Conservation (phyloP, 2,329 filamentous ascomycete species). For the Coniochaeta sp. region DNA sequence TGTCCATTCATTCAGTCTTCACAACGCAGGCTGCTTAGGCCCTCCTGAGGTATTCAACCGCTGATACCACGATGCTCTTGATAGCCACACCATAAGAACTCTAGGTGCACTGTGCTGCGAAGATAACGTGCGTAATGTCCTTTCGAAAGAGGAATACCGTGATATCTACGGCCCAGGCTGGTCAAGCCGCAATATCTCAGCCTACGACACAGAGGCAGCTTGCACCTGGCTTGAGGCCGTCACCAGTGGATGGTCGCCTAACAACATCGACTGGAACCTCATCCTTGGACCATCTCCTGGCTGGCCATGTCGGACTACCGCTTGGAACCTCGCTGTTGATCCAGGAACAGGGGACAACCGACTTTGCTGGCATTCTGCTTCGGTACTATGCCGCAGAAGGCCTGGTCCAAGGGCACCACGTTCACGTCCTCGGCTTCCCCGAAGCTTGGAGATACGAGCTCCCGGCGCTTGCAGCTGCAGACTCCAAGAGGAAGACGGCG, state of each 20-base stretch:
- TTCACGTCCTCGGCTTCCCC: slow-evolving; percentile 76
- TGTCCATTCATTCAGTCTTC: neutral
- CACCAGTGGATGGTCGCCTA: slow-evolving; percentile 76
- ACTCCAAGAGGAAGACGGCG: slow-evolving; percentile 26
- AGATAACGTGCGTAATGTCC: slow-evolving; percentile 33
- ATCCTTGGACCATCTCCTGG: slow-evolving; percentile 77
- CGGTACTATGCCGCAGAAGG: slow-evolving; percentile 92
- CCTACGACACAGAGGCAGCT: slow-evolving; percentile 25
- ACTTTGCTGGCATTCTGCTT: slow-evolving; percentile 79
- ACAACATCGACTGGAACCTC: slow-evolving; percentile 88
- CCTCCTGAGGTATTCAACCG: neutral
- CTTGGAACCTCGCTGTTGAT: slow-evolving; percentile 75
- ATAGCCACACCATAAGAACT: neutral
- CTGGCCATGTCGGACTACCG: slow-evolving; percentile 77
- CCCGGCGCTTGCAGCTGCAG: slow-evolving; percentile 57
- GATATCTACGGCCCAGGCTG: slow-evolving; percentile 29
- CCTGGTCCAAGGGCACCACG: slow-evolving; percentile 78
- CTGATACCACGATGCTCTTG: neutral
- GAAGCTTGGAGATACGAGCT: slow-evolving; percentile 78
- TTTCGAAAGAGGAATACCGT: slow-evolving; percentile 51
- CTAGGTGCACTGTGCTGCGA: neutral
- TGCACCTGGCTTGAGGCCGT: slow-evolving; percentile 60
- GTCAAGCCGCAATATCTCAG: slow-evolving; percentile 19
- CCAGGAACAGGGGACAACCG: slow-evolving; percentile 86
- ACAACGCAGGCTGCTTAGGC: neutral